These are phyloP conservation scores for Cytidiella melzeri DNA, from an alignment of 768 basidiomycete species.

Conservation along the genomic window DNA sequence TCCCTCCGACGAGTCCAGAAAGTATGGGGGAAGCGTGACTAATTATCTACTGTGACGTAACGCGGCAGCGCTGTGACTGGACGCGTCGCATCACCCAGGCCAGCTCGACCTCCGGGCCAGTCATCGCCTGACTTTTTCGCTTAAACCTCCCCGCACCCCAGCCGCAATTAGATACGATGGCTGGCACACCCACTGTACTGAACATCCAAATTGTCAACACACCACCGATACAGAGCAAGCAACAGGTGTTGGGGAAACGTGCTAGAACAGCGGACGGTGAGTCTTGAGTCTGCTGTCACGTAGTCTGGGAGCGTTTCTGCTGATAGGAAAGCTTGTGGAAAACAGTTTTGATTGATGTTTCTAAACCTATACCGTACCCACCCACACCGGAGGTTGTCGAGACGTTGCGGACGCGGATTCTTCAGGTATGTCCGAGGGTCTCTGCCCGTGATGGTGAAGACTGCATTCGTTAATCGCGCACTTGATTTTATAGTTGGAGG, in stretches of 20 bases:
- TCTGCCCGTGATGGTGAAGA: not conserved
- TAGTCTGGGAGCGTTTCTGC: too few species aligned
- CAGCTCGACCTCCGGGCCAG: not conserved
- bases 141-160: not conserved
- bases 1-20: too few species aligned
- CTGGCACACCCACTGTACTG: not conserved
- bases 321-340: too few species aligned
- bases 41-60: too few species aligned
- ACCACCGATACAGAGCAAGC: too few species aligned
- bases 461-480: not conserved
- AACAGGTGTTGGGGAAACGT: constrained; percentile 1
- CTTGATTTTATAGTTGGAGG: constrained; percentile 6
- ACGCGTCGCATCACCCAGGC: too few species aligned
- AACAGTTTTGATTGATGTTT: constrained; percentile 4
- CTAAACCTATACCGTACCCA: constrained; percentile 8
- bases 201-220: not conserved
- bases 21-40: too few species aligned
- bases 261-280: not conserved
- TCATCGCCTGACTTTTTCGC: not conserved
- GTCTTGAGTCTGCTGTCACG: too few species aligned
- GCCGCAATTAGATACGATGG: not conserved
- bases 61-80: too few species aligned
- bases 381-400: constrained; percentile 7
- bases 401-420: constrained; percentile 9
- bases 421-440: constrained; percentile 3